Conservation (phyloP, 2,329 filamentous ascomycete species). For the Lojkania enalia region DNA sequence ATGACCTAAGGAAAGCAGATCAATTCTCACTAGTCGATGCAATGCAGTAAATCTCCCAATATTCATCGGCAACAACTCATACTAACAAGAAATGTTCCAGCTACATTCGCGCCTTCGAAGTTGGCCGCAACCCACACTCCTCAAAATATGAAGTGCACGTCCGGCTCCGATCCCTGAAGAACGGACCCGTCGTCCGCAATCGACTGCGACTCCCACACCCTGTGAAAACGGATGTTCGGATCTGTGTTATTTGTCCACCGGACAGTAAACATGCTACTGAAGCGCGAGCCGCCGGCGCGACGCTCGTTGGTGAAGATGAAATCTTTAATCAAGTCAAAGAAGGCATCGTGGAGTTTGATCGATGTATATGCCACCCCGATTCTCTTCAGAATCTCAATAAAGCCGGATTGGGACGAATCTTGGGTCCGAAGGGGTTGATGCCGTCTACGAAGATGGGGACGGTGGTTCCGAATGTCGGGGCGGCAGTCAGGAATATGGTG, state of each 20-base stretch:
- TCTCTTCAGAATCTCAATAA: slow-evolving; percentile 79
- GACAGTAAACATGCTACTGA: slow-evolving; percentile 73
- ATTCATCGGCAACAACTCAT: slow-evolving; percentile 4
- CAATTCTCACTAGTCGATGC: slow-evolving; percentile 88
- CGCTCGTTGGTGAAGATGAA: slow-evolving; percentile 80
- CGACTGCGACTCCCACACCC: slow-evolving; percentile 86
- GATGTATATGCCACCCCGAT: slow-evolving; percentile 81
- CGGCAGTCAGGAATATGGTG: slow-evolving; percentile 77
- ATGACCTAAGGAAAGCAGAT: slow-evolving; percentile 65
- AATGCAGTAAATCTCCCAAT: slow-evolving; percentile 67
- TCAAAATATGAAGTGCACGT: slow-evolving; percentile 89
- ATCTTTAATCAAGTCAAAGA: slow-evolving; percentile 78
- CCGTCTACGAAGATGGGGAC: slow-evolving; percentile 86
- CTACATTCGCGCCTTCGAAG: slow-evolving; percentile 89
- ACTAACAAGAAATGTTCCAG: slow-evolving; percentile 50
- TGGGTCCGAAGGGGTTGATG: slow-evolving; percentile 92
- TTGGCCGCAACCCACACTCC: slow-evolving; percentile 72
- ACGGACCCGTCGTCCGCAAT: slow-evolving; percentile 84
- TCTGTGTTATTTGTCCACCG: slow-evolving; percentile 90
- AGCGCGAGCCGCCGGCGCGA: slow-evolving; percentile 76
- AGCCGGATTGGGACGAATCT: slow-evolving; percentile 74
- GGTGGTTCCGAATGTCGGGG: slow-evolving; percentile 77
- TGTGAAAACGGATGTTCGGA: slow-evolving; percentile 83
- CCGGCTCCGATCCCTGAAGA: slow-evolving; percentile 80
- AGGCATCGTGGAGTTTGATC: slow-evolving; percentile 83